Percentiles rank a stretch among this genome's conserved stretches.
These are phyloP conservation scores for Purpureocillium takamizusanense DNA, from an alignment of 2,329 filamentous ascomycete species.

Conservation along the genomic window DNA sequence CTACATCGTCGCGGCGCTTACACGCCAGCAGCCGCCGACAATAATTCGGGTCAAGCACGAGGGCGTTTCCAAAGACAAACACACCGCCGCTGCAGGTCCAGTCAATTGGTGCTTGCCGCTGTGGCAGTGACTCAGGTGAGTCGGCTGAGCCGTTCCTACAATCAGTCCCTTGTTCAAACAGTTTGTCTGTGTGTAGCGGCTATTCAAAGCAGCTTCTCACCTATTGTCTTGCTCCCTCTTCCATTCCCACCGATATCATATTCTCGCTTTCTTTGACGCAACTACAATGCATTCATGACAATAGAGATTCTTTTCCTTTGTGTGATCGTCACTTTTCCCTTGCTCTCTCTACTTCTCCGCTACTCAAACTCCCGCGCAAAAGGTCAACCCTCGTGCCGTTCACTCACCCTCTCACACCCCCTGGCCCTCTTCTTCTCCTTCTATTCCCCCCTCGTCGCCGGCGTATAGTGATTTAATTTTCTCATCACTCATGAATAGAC, in stretches of 20 bases:
- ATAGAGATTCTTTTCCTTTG: neutral
- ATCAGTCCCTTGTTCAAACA: neutral
- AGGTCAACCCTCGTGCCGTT: no score
- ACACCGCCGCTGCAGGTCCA: neutral
- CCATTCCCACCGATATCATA: neutral
- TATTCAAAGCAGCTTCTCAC: neutral
- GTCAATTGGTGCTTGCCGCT: neutral
- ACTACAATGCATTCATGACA: neutral
- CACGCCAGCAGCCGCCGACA: no score
- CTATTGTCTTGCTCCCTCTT: neutral
- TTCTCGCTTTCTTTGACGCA: neutral
- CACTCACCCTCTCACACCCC: no score
- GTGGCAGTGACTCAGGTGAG: neutral
- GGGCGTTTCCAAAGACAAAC: neutral
- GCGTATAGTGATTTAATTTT: no score
- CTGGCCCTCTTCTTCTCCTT: neutral
- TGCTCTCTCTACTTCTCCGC: no score
- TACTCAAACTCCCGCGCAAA: neutral
- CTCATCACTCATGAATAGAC: conserved; percentile 11
- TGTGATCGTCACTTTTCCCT: neutral
- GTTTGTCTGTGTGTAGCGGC: neutral
- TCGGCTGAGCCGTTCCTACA: neutral
- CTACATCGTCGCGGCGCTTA: neutral
- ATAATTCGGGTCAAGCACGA: neutral
- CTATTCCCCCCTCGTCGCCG: no score